phyloP scores from a whole-genome alignment of 1,284 basidiomycete genomes.

The Coniferiporia sulphurascens region DNA sequence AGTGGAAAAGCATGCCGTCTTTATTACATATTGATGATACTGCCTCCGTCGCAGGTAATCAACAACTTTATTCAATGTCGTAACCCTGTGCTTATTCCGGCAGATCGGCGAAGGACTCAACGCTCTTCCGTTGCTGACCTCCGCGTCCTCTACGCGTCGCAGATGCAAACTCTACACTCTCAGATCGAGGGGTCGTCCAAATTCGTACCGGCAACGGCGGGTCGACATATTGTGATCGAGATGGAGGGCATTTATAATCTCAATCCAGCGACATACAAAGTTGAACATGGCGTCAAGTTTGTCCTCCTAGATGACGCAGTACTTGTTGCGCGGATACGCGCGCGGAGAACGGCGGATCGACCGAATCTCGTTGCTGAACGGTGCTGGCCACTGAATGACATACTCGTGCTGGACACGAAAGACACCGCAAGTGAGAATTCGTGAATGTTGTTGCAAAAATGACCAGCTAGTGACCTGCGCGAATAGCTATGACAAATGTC shows the following conservation, averaged over 20 bases:
- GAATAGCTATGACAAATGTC: constrained; percentile 86
- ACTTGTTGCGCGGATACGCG: constrained; percentile 71
- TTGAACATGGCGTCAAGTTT: constrained; percentile 82
- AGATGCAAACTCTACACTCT: constrained; percentile 88
- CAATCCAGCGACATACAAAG: constrained; percentile 94
- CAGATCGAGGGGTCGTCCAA: constrained; percentile 96
- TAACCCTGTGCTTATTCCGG: background rate
- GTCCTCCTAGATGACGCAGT: constrained; percentile 91
- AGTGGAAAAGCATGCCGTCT: constrained; percentile 95
- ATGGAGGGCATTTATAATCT: constrained; percentile 81
- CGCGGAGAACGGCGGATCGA: constrained; percentile 43
- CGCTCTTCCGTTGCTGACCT: constrained; percentile 92
- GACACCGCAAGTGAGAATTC: constrained; percentile 75
- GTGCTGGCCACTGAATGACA: constrained; percentile 90
- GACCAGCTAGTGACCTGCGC: background rate
- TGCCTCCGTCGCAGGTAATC: constrained; percentile 45
- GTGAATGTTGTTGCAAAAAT: background rate
- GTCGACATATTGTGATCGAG: constrained; percentile 88
- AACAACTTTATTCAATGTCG: constrained; percentile 21
- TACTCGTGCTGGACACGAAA: constrained; percentile 92
- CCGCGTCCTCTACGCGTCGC: constrained; percentile 88
- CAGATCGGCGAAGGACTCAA: constrained; percentile 58
- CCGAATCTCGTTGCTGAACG: constrained; percentile 87
- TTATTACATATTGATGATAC: constrained; percentile 84
- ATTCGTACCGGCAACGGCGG: constrained; percentile 86